phyloP scores from a whole-genome alignment of 768 basidiomycete species.

The Brasilioporus rufonigricans region DNA sequence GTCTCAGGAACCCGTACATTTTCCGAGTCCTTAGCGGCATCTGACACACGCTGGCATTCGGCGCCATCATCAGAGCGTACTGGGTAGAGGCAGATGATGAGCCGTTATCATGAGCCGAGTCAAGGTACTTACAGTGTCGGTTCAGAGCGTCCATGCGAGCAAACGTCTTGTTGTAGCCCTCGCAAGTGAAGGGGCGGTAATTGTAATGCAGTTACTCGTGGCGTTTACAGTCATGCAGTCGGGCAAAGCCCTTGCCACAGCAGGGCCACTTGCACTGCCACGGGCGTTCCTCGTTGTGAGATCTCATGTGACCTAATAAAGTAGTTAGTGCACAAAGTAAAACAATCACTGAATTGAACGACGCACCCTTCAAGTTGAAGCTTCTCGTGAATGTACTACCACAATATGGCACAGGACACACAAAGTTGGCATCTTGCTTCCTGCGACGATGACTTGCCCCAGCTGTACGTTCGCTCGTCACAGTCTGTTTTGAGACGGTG shows the following conservation, averaged over 20 bases:
- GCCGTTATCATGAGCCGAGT: neutral
- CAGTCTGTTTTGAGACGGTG: too few species aligned
- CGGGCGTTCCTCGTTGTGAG: conserved; percentile 94
- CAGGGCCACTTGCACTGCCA: conserved; percentile 95
- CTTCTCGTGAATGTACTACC: conserved; percentile 88
- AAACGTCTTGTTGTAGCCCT: conserved; percentile 91
- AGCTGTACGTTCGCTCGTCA: too few species aligned
- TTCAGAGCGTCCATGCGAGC: conserved; percentile 95
- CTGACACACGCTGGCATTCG: conserved; percentile 56
- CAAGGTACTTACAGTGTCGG: conserved; percentile 70
- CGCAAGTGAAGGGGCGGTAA: conserved; percentile 92
- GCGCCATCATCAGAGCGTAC: conserved; percentile 81
- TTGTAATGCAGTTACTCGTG: conserved; percentile 95
- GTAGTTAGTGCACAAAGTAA: conserved; percentile 11
- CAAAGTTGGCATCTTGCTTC: conserved; percentile 38
- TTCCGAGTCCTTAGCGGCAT: conserved; percentile 32
- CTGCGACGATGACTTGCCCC: too few species aligned
- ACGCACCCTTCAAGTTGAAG: conserved; percentile 87
- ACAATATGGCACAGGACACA: conserved; percentile 80
- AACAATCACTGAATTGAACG: conserved; percentile 1
- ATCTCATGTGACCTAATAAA: conserved; percentile 77
- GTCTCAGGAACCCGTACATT: conserved; percentile 24
- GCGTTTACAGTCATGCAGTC: conserved; percentile 95
- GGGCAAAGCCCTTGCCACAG: conserved; percentile 89
- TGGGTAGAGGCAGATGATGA: conserved; percentile 25